A percentile compares a stretch with the other conserved stretches of the same genome.
phyloP scores from a whole-genome alignment of 2,329 filamentous ascomycete species.

The Drechslerella stenobrocha region DNA sequence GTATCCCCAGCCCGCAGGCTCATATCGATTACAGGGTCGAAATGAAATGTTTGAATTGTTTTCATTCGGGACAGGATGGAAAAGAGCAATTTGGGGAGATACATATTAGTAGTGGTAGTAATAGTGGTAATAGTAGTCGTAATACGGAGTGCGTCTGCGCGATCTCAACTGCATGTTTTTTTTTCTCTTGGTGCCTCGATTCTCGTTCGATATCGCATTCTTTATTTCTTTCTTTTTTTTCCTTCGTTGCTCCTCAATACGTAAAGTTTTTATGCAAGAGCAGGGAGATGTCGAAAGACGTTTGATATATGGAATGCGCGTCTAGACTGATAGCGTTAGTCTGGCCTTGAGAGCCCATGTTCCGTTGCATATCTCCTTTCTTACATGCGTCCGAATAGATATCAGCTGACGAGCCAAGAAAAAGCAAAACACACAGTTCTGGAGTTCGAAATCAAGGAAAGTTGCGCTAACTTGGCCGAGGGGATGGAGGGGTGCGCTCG shows the following conservation, averaged over 20 bases:
- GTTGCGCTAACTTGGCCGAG: slow-evolving; percentile 32
- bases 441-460: slow-evolving; percentile 42
- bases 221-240: background rate
- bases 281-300: slow-evolving; percentile 14
- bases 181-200: background rate
- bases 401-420: slow-evolving; percentile 47
- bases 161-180: slow-evolving; percentile 20
- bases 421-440: background rate
- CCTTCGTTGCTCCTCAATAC: background rate
- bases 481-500: slow-evolving; percentile 16
- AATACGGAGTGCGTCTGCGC: too few relatives aligned
- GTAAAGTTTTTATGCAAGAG: background rate
- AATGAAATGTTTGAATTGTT: background rate
- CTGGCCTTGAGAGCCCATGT: slow-evolving; percentile 21
- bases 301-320: background rate
- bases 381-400: slow-evolving; percentile 49
- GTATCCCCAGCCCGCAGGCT: background rate
- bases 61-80: background rate
- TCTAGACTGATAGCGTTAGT: slow-evolving; percentile 27
- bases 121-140: too few relatives aligned
- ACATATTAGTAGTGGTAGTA: too few relatives aligned
- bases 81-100: background rate
- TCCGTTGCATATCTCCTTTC: slow-evolving; percentile 46
- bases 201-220: background rate
- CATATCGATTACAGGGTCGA: background rate